Base-by-base conservation (phyloP, 371 early-diverging fungal species). In the Mucor mucedo region DNA sequence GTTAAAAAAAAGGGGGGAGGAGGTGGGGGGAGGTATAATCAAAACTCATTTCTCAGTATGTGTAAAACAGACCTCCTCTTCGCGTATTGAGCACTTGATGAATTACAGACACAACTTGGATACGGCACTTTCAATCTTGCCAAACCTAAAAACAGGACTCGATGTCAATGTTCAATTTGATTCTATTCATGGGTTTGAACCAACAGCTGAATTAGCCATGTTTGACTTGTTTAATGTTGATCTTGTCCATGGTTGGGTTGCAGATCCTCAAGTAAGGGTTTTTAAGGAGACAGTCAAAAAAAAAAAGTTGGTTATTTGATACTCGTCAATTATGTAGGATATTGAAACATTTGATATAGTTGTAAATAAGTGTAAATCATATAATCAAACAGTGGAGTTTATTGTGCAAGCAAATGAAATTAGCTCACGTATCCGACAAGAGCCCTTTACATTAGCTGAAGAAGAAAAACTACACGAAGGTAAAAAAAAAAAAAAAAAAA, bases 201-300 rank as follows among this genome's bases (percentile, higher is more conserved):
- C 87, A 0, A 91, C 92, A 0, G 84, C 90, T 6, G 89, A 89
- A 55, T 69, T 92, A 10, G 74, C 86, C 6, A 78, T 96, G 61
- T 96, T 96, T 75, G 89, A 91, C 60, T 73, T 91, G 9, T 95
- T 95, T 62, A 72, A 82, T 32, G 90, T 94, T 1, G 86, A 87
- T 41, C 75, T 95, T 13, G 92, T 93, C 21, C 96, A 96, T 75
- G 97, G 97, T 11, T 97, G 96, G 96, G 77, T 90, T 10, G 90
- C 85, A 21, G 92, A 92, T 63, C 90, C 93, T 2, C 84, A 86
- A 62, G 50, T 50, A 30, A 50, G 50, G 28, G 14, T 30, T 11
- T 13, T 30, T 1, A 13, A 29, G 30, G 11, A 29, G 14, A 30
- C 0, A 50, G 50, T 4, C 21, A 21, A 50, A 0, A 1, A 29